phyloP scores from a whole-genome alignment of 352 stramenopile genomes.

The Peronospora farinosa region DNA sequence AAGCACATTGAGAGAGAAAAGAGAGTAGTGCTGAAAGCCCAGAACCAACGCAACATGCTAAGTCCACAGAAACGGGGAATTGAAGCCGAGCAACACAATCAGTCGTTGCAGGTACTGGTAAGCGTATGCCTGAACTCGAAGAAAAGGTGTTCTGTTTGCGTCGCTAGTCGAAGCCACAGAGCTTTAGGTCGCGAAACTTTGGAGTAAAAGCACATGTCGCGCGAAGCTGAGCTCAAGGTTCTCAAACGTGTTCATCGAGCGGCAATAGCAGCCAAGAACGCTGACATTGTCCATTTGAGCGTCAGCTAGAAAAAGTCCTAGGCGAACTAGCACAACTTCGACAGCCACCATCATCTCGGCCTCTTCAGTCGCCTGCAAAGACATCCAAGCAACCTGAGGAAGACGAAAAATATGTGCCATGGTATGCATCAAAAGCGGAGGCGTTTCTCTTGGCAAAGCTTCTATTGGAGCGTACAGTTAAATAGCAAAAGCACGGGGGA shows the following conservation, averaged over 20 bases:
- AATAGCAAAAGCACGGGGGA: constrained; percentile 36
- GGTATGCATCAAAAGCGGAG: constrained; percentile 3
- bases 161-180: constrained; percentile 46
- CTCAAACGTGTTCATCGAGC: constrained; percentile 47
- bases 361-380: constrained; percentile 1
- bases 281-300: constrained; percentile 75
- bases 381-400: constrained; percentile 4
- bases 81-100: no score
- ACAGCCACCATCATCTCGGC: constrained; percentile 9
- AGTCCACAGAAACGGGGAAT: constrained; percentile 27
- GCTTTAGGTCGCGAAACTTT: constrained; percentile 69
- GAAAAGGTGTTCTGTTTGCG: constrained; percentile 41
- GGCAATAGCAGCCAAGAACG: constrained; percentile 67
- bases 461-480: constrained; percentile 39
- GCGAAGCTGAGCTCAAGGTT: constrained; percentile 68
- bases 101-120: constrained; percentile 27
- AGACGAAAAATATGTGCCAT: constrained; percentile 5
- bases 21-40: constrained; percentile 22
- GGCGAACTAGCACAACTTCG: constrained; percentile 47
- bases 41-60: constrained; percentile 34
- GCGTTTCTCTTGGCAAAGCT: constrained; percentile 25
- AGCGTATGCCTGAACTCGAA: constrained; percentile 42
- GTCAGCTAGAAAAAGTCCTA: constrained; percentile 63
- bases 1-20: constrained; percentile 19
- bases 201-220: constrained; percentile 67